These are phyloP conservation scores for Termitomyces sp. DNA, from an alignment of 768 basidiomycete species.

Conservation along the genomic window DNA sequence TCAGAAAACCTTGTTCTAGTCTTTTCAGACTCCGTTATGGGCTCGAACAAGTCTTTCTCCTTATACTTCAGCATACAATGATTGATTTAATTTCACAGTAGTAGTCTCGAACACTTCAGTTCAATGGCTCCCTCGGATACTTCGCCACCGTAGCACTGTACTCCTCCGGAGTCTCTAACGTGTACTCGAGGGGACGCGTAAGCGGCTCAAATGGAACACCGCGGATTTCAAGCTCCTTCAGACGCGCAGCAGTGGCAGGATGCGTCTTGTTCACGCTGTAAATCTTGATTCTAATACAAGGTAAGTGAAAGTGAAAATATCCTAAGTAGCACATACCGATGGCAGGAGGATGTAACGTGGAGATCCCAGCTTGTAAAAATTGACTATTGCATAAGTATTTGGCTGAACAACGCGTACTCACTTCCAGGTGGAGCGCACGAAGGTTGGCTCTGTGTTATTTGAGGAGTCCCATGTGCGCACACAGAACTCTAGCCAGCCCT, in stretches of 20 bases:
- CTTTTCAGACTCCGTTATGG: neutral
- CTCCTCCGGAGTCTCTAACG: constrained; percentile 25
- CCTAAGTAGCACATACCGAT: constrained; percentile 18
- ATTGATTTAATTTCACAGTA: neutral
- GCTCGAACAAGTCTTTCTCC: neutral
- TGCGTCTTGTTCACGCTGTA: constrained; percentile 43
- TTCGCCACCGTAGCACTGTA: constrained; percentile 21
- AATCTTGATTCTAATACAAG: constrained; percentile 36
- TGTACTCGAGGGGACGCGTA: constrained; percentile 32
- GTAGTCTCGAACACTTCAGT: constrained; percentile 10
- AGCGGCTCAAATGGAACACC: constrained; percentile 36
- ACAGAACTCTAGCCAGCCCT: constrained; percentile 53
- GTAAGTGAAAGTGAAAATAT: neutral
- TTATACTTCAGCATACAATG: neutral
- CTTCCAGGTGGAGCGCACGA: constrained; percentile 52
- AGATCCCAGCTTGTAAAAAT: constrained; percentile 36
- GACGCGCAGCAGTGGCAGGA: constrained; percentile 35
- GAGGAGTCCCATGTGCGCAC: constrained; percentile 54
- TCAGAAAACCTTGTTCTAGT: neutral
- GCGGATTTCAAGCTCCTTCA: constrained; percentile 31
- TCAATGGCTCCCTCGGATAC: constrained; percentile 26
- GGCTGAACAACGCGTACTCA: constrained; percentile 18
- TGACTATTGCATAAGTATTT: neutral
- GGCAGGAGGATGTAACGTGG: constrained; percentile 48
- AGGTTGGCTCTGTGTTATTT: constrained; percentile 52